Conservation (phyloP, 1,284 basidiomycete species). For the Trichosporon coremiiforme region DNA sequence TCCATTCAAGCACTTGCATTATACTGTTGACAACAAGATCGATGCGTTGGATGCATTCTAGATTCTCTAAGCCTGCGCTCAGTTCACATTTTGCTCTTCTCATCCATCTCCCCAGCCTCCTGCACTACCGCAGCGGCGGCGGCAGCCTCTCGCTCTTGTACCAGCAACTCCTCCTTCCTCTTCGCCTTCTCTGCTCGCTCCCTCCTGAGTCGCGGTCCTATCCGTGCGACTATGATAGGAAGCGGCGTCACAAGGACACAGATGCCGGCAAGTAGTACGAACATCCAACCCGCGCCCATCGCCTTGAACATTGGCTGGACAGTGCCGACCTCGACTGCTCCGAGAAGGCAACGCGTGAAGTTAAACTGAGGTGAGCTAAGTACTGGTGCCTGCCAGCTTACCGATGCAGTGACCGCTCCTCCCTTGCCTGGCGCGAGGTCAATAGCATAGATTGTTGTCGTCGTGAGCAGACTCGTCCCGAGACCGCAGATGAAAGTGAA, state of each 20-base stretch:
- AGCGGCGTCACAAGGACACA: slow-evolving; percentile 39
- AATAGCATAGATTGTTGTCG: slow-evolving; percentile 39
- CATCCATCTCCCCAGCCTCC: not conserved
- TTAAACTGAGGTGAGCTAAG: slow-evolving; percentile 39
- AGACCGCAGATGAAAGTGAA: slow-evolving; percentile 42
- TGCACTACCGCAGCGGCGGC: not conserved
- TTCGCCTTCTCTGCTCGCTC: slow-evolving; percentile 1
- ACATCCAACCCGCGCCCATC: slow-evolving; percentile 54
- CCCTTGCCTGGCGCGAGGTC: slow-evolving; percentile 45
- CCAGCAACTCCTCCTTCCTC: not conserved
- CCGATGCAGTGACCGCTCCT: slow-evolving; percentile 45
- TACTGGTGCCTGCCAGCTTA: slow-evolving; percentile 18
- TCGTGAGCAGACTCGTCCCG: slow-evolving; percentile 37
- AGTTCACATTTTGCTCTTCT: slow-evolving; percentile 1
- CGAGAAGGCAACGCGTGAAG: slow-evolving; percentile 46
- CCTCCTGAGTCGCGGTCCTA: slow-evolving; percentile 25
- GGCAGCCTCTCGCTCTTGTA: not conserved
- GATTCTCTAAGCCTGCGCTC: not conserved
- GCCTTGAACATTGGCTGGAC: slow-evolving; percentile 41
- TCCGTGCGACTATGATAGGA: slow-evolving; percentile 33
- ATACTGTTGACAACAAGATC: slow-evolving; percentile 9
- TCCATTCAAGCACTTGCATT: not conserved
- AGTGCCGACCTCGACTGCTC: slow-evolving; percentile 39
- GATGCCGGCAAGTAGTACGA: slow-evolving; percentile 49
- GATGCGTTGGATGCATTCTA: slow-evolving; percentile 7